Percentiles rank a stretch among this genome's conserved stretches.
phyloP scores from a whole-genome alignment of 768 basidiomycete species.

The Lactarius indigo region DNA sequence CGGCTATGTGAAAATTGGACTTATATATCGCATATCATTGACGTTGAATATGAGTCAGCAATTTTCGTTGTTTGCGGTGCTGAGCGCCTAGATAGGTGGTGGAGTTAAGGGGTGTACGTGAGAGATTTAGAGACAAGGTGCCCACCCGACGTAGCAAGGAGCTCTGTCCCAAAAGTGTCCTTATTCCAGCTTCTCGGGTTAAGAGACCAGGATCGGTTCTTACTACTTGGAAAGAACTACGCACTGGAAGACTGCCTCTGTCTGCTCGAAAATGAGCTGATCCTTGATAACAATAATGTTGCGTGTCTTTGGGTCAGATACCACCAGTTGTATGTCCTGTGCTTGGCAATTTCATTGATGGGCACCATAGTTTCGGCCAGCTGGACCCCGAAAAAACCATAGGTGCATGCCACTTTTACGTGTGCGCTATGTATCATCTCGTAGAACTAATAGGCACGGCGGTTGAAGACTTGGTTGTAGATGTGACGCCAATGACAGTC shows the following conservation, averaged over 20 bases:
- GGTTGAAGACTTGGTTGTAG: background rate
- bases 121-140: background rate
- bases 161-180: background rate
- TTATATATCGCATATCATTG: slow-evolving; percentile 8
- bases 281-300: slow-evolving; percentile 1
- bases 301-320: background rate
- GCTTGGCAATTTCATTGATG: too few species aligned
- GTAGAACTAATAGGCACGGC: background rate
- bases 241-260: background rate
- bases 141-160: background rate
- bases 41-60: slow-evolving; percentile 5
- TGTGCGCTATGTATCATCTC: background rate
- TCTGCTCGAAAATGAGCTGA: background rate
- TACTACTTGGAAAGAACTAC: background rate
- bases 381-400: background rate
- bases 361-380: too few species aligned
- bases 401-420: background rate
- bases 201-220: background rate
- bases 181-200: background rate
- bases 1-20: slow-evolving; percentile 6
- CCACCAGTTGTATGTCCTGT: background rate
- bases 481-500: background rate
- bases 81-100: background rate
- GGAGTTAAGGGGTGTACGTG: background rate
- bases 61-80: background rate